Percentiles rank a stretch among this genome's conserved stretches.
Evolutionary conservation across 169 alveolate species (phyloP).

Genomic region (Cryptosporidium ryanae): DNA sequence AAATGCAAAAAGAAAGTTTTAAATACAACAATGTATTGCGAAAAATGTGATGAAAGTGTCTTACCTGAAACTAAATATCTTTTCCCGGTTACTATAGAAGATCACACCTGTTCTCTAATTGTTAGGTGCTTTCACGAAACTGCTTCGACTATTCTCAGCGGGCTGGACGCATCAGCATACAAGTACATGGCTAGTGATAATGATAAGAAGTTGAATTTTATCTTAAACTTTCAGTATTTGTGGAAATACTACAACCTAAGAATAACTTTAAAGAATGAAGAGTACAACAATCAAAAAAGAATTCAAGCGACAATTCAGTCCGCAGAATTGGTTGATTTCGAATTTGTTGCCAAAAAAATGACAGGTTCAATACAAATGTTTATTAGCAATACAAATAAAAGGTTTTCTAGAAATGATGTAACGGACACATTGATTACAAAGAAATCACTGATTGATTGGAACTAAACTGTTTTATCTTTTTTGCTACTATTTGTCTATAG

Average conservation of each 20-base stretch:
- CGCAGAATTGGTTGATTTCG: constrained; percentile 55
- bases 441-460: too few relatives aligned
- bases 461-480: too few relatives aligned
- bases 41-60: constrained; percentile 66
- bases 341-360: constrained; percentile 23
- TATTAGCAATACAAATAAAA: background rate
- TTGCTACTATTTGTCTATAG: too few relatives aligned
- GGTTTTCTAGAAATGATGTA: too few relatives aligned
- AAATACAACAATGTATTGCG: constrained; percentile 29
- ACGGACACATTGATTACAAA: too few relatives aligned
- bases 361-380: constrained; percentile 1
- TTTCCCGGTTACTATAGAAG: constrained; percentile 71
- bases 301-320: constrained; percentile 58
- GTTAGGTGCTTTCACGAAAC: constrained; percentile 68
- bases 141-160: constrained; percentile 34
- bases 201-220: constrained; percentile 39
- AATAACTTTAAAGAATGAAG: constrained; percentile 52
- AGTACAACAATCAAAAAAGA: constrained; percentile 64
- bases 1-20: constrained; percentile 61
- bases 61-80: constrained; percentile 58
- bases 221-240: constrained; percentile 11
- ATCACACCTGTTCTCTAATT: constrained; percentile 48
- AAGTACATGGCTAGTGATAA: constrained; percentile 34
- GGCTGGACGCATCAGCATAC: constrained; percentile 37
- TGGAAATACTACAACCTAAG: constrained; percentile 53